A percentile compares a stretch with the other conserved stretches of the same genome.
Conservation (phyloP, 768 basidiomycete species). For the Boletellus ananiceps region DNA sequence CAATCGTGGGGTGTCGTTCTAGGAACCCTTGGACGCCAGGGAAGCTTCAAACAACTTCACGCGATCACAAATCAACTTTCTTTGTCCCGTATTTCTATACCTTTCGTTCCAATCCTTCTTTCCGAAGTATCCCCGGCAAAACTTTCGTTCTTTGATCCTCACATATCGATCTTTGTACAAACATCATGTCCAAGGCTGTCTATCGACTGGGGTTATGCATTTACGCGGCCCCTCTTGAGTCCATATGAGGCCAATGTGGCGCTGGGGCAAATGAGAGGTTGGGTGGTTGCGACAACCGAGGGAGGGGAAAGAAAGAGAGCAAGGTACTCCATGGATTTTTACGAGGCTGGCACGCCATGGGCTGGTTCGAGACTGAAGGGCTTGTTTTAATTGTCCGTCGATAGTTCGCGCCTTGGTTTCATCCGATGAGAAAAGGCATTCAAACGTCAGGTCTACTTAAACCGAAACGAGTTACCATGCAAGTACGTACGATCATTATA, state of each 20-base stretch:
- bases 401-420: not conserved
- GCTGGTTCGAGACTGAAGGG: conserved; percentile 59
- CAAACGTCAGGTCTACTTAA: not conserved
- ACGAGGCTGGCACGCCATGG: conserved; percentile 77
- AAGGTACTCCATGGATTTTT: conserved; percentile 96
- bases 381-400: conserved; percentile 29
- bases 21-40: conserved; percentile 93
- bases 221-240: conserved; percentile 79
- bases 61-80: conserved; percentile 73
- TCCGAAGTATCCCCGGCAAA: conserved; percentile 98
- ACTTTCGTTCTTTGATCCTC: conserved; percentile 72
- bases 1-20: conserved; percentile 85
- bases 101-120: conserved; percentile 86
- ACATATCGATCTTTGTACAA: conserved; percentile 88
- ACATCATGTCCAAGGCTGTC: conserved; percentile 95
- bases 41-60: conserved; percentile 85
- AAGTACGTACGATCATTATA: not conserved
- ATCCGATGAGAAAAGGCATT: not conserved
- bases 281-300: conserved; percentile 47
- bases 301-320: conserved; percentile 15
- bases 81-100: conserved; percentile 49
- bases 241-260: conserved; percentile 93
- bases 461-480: not conserved
- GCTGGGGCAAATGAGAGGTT: conserved; percentile 58
- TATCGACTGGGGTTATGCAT: conserved; percentile 99